Conservation (phyloP, 345 rosid species). For the Ceriops zippeliana region DNA sequence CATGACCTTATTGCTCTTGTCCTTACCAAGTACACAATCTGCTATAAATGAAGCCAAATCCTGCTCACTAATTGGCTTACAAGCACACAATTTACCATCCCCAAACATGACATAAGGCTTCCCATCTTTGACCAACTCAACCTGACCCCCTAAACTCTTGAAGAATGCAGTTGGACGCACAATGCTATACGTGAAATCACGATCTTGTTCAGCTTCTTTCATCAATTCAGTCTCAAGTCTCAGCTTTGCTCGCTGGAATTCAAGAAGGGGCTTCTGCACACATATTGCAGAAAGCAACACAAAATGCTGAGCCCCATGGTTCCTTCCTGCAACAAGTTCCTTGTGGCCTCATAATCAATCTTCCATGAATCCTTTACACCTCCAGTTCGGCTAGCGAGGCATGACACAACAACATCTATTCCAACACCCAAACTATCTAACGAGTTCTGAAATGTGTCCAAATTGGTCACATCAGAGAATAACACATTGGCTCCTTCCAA, state of each 20-base stretch:
- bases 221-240: slow-evolving; percentile 80
- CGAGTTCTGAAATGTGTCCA: slow-evolving; percentile 51
- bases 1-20: slow-evolving; percentile 63
- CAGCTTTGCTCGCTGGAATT: slow-evolving; percentile 87
- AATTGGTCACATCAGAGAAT: slow-evolving; percentile 75
- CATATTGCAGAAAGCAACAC: slow-evolving; percentile 91
- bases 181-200: slow-evolving; percentile 61
- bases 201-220: slow-evolving; percentile 34
- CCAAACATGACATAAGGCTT: slow-evolving; percentile 98
- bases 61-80: slow-evolving; percentile 88
- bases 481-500: slow-evolving; percentile 67
- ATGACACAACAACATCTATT: slow-evolving; percentile 82
- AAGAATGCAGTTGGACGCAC: slow-evolving; percentile 96
- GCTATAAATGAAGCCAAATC: slow-evolving; percentile 81
- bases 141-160: slow-evolving; percentile 91
- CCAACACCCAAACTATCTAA: slow-evolving; percentile 40
- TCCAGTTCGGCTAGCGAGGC: slow-evolving; percentile 85
- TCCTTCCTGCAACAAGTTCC: slow-evolving; percentile 79
- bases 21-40: slow-evolving; percentile 71
- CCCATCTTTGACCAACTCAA: slow-evolving; percentile 90
- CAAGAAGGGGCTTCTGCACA: slow-evolving; percentile 83
- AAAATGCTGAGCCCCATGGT: slow-evolving; percentile 68
- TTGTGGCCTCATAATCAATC: slow-evolving; percentile 88
- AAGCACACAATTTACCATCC: slow-evolving; percentile 87
- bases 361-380: slow-evolving; percentile 93